Conservation (phyloP, 1,284 basidiomycete genomes). For the Ustilago bromivora region DNA sequence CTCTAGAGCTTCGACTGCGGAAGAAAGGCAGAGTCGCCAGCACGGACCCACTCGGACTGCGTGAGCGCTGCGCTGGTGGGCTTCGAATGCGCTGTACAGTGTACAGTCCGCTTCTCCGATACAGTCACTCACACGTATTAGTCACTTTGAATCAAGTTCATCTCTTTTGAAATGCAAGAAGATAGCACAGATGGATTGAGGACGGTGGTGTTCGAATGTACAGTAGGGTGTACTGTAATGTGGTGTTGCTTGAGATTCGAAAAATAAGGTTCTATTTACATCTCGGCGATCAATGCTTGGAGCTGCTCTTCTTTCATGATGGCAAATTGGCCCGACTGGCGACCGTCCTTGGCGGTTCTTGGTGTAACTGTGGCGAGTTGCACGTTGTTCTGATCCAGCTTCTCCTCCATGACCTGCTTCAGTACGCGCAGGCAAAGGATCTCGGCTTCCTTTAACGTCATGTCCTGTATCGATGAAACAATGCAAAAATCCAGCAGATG, state of each 20-base stretch:
- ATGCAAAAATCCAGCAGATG: neutral
- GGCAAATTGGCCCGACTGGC: constrained; percentile 63
- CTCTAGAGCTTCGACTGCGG: neutral
- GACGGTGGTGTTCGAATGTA: no score
- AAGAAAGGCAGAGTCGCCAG: constrained; percentile 14
- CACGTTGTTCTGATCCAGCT: constrained; percentile 96
- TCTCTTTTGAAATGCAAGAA: no score
- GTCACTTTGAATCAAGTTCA: neutral
- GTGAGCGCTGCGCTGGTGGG: neutral
- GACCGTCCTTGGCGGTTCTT: constrained; percentile 59
- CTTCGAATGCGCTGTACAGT: neutral
- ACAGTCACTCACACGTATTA: neutral
- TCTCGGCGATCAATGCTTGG: constrained; percentile 65
- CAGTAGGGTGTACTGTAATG: neutral
- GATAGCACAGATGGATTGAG: neutral
- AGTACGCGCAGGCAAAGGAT: constrained; percentile 86
- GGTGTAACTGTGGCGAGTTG: constrained; percentile 80
- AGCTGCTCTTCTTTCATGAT: constrained; percentile 65
- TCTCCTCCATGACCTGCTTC: constrained; percentile 99
- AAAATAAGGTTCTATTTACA: constrained; percentile 42
- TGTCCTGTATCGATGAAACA: constrained; percentile 76
- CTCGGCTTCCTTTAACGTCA: constrained; percentile 90
- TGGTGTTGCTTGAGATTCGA: neutral
- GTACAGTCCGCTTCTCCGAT: neutral
- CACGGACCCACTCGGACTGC: constrained; percentile 6